These are phyloP conservation scores for Apiosordaria backusii DNA, from an alignment of 495 filamentous ascomycete species.

Conservation along the genomic window DNA sequence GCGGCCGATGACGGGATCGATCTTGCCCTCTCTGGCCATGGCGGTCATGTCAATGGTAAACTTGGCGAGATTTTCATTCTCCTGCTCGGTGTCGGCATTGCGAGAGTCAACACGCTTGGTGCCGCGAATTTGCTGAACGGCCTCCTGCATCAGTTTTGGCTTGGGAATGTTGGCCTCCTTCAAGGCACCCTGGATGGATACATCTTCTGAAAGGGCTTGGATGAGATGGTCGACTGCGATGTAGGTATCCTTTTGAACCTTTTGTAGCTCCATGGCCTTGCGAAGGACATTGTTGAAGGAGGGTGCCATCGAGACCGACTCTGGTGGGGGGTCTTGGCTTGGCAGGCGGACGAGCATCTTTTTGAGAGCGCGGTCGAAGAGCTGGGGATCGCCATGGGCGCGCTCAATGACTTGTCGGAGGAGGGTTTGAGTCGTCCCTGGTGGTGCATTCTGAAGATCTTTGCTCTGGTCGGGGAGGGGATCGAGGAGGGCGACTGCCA, in stretches of 20 bases:
- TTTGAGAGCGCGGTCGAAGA: constrained; percentile 83
- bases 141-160: constrained; percentile 79
- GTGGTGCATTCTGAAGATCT: constrained; percentile 62
- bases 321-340: constrained; percentile 91
- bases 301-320: constrained; percentile 75
- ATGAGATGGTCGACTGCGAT: constrained; percentile 95
- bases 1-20: constrained; percentile 95
- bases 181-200: constrained; percentile 65
- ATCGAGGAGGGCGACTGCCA: constrained; percentile 84
- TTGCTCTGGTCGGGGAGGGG: constrained; percentile 72
- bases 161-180: constrained; percentile 91
- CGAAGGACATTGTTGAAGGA: constrained; percentile 76
- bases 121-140: constrained; percentile 83
- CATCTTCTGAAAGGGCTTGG: constrained; percentile 72
- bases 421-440: constrained; percentile 65
- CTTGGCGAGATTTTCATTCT: constrained; percentile 91
- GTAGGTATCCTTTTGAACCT: constrained; percentile 92
- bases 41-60: constrained; percentile 98
- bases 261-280: constrained; percentile 82
- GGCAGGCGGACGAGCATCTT: constrained; percentile 86
- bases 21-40: constrained; percentile 91
- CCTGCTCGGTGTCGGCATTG: constrained; percentile 84
- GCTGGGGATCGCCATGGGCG: constrained; percentile 86
- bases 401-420: constrained; percentile 93
- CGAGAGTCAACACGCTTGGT: constrained; percentile 90